These are phyloP conservation scores for Aspergillus novoparasiticus DNA, from an alignment of 2,329 filamentous ascomycete genomes.

Conservation along the genomic window DNA sequence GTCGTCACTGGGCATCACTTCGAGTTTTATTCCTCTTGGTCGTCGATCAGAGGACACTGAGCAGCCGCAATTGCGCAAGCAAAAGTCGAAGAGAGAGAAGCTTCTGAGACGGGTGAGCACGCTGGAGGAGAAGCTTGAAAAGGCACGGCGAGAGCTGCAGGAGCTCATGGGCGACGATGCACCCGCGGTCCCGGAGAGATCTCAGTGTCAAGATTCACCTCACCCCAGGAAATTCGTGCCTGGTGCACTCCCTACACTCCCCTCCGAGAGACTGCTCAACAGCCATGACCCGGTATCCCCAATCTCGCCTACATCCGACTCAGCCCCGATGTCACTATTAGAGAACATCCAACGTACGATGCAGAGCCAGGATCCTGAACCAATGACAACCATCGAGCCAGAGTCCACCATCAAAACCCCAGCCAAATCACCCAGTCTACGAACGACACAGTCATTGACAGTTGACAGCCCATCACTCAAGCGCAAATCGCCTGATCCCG, in stretches of 20 bases:
- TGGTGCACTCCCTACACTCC: slow-evolving; percentile 47
- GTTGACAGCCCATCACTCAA: slow-evolving; percentile 38
- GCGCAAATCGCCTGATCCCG: slow-evolving; percentile 38
- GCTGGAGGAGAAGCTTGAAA: slow-evolving; percentile 60
- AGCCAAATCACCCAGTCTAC: slow-evolving; percentile 11
- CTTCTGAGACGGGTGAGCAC: slow-evolving; percentile 63
- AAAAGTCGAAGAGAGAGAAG: slow-evolving; percentile 60
- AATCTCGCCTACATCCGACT: slow-evolving; percentile 10
- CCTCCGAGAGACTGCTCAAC: slow-evolving; percentile 49
- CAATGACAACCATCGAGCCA: neutral
- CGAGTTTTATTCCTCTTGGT: slow-evolving; percentile 23
- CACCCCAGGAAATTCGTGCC: slow-evolving; percentile 44
- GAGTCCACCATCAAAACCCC: slow-evolving; percentile 1
- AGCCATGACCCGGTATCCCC: slow-evolving; percentile 25
- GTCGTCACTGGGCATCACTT: slow-evolving; percentile 33
- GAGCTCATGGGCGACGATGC: slow-evolving; percentile 48
- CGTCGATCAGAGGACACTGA: slow-evolving; percentile 29
- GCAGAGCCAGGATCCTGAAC: neutral
- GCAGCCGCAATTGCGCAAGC: slow-evolving; percentile 42
- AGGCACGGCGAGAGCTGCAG: slow-evolving; percentile 57
- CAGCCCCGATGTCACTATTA: slow-evolving; percentile 11
- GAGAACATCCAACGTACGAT: slow-evolving; percentile 7
- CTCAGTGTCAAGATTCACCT: slow-evolving; percentile 27
- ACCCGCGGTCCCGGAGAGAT: slow-evolving; percentile 14
- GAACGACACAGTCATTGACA: slow-evolving; percentile 18